These are phyloP conservation scores for Thielaviopsis punctulata DNA, from an alignment of 2,329 filamentous ascomycete species.

Conservation along the genomic window DNA sequence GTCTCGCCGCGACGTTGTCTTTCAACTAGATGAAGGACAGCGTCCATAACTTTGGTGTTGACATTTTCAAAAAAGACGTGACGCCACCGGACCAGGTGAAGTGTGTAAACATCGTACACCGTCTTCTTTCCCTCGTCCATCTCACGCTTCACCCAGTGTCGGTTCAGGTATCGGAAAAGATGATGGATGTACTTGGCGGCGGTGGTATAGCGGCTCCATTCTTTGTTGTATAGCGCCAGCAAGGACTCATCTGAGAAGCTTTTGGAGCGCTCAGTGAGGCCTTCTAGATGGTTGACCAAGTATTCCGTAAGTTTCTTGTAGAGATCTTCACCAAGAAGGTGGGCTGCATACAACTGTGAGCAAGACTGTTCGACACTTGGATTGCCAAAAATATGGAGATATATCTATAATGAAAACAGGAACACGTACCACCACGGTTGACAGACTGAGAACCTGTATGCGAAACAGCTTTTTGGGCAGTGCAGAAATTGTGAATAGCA, in stretches of 20 bases:
- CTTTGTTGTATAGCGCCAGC: slow-evolving; percentile 81
- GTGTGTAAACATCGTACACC: slow-evolving; percentile 92
- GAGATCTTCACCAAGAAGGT: slow-evolving; percentile 86
- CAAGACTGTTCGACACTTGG: not conserved
- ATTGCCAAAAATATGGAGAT: not conserved
- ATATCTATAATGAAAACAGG: too few species aligned
- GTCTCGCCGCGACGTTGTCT: slow-evolving; percentile 96
- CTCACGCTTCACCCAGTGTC: slow-evolving; percentile 97
- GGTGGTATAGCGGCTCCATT: slow-evolving; percentile 91
- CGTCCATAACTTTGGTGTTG: slow-evolving; percentile 79
- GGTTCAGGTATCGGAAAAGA: slow-evolving; percentile 86
- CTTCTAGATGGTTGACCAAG: slow-evolving; percentile 58
- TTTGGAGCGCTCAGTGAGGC: slow-evolving; percentile 54
- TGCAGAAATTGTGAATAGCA: slow-evolving; percentile 97
- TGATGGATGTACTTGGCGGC: slow-evolving; percentile 97
- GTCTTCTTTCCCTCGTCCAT: slow-evolving; percentile 98
- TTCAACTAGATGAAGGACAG: slow-evolving; percentile 86
- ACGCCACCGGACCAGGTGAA: slow-evolving; percentile 92
- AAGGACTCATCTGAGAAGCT: slow-evolving; percentile 79
- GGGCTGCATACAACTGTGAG: slow-evolving; percentile 36
- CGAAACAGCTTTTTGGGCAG: slow-evolving; percentile 65
- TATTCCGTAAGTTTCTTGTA: slow-evolving; percentile 86
- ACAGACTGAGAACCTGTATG: slow-evolving; percentile 24
- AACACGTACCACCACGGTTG: slow-evolving; percentile 41
- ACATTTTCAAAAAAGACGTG: slow-evolving; percentile 75